Evolutionary conservation across 768 basidiomycete genomes (phyloP).

Genomic region (Lepiota venenata): DNA sequence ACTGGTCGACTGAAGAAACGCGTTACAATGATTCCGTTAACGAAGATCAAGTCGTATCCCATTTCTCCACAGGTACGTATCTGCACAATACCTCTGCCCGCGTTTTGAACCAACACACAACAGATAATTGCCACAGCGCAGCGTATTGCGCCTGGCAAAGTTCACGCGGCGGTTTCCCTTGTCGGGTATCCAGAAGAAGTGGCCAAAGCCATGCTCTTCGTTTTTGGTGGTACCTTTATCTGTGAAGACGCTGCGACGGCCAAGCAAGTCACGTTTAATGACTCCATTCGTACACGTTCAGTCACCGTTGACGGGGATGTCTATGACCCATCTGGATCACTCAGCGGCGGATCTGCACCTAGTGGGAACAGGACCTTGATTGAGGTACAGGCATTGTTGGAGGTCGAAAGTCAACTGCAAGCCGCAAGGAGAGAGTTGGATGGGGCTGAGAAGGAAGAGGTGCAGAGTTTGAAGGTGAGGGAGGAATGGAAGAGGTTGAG

Average conservation of each 20-base stretch:
- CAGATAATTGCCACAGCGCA: slow-evolving; percentile 80
- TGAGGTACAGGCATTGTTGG: slow-evolving; percentile 79
- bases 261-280: slow-evolving; percentile 81
- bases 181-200: slow-evolving; percentile 82
- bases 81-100: background rate
- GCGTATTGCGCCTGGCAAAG: slow-evolving; percentile 73
- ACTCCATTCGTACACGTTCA: slow-evolving; percentile 64
- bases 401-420: slow-evolving; percentile 56
- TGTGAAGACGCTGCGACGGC: slow-evolving; percentile 88
- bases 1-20: slow-evolving; percentile 74
- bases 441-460: slow-evolving; percentile 54
- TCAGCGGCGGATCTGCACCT: slow-evolving; percentile 89
- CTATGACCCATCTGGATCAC: slow-evolving; percentile 93
- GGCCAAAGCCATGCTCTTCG: slow-evolving; percentile 85
- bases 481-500: slow-evolving; percentile 58
- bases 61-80: slow-evolving; percentile 40
- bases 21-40: slow-evolving; percentile 91
- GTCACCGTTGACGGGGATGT: slow-evolving; percentile 95
- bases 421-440: slow-evolving; percentile 45
- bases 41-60: slow-evolving; percentile 74
- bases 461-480: slow-evolving; percentile 44
- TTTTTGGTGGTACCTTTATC: slow-evolving; percentile 91
- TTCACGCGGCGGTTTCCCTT: slow-evolving; percentile 83
- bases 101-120: background rate
- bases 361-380: slow-evolving; percentile 70